phyloP scores from a whole-genome alignment of 148 eudicot species.

The Limonium bicolor region DNA sequence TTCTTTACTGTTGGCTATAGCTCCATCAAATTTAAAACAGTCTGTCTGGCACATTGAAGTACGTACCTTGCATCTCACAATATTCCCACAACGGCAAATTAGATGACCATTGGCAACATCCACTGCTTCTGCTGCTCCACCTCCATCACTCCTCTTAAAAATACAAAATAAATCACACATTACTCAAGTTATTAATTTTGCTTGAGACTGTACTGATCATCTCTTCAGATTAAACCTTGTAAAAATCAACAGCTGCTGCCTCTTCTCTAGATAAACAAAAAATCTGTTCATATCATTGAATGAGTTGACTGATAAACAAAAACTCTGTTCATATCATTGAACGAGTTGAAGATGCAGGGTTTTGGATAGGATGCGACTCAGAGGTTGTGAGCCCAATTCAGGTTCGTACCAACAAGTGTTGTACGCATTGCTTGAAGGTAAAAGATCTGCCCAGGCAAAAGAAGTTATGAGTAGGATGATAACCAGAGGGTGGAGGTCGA shows the following conservation, averaged over 20 bases:
- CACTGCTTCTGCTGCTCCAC: constrained; percentile 88
- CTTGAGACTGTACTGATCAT: not conserved
- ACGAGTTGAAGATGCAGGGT: constrained; percentile 52
- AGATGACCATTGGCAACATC: constrained; percentile 70
- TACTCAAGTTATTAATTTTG: not conserved
- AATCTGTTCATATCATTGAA: too few relatives aligned
- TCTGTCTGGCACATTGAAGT: too few relatives aligned
- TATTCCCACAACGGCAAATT: constrained; percentile 52
- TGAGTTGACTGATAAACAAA: too few relatives aligned
- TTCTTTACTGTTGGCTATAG: too few relatives aligned
- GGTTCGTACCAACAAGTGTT: constrained; percentile 72
- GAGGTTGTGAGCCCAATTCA: constrained; percentile 61
- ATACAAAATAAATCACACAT: not conserved
- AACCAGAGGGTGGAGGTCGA: constrained; percentile 32
- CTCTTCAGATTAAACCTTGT: constrained; percentile 39
- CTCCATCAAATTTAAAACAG: too few relatives aligned
- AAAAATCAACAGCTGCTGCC: constrained; percentile 83
- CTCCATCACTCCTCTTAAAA: constrained; percentile 84
- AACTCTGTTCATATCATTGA: too few relatives aligned
- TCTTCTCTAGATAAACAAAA: too few relatives aligned
- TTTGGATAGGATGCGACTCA: constrained; percentile 39
- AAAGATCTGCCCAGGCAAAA: constrained; percentile 38
- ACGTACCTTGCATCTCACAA: constrained; percentile 70
- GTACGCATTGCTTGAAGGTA: constrained; percentile 47
- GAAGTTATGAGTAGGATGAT: constrained; percentile 40